Conservation (phyloP, 768 basidiomycete genomes). For the Crassisporium funariophilum region DNA sequence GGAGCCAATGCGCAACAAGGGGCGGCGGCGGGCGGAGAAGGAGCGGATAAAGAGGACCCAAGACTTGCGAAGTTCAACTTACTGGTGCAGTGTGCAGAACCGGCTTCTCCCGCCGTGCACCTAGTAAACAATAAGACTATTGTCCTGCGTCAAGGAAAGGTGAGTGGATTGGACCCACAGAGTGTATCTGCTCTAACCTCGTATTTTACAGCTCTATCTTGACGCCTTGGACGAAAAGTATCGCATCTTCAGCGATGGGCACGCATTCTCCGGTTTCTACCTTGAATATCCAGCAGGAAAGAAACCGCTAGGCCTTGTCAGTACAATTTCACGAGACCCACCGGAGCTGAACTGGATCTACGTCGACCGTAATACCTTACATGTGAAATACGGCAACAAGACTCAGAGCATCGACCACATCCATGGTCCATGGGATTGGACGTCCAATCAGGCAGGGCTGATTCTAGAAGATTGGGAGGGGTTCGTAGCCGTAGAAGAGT, state of each 20-base stretch:
- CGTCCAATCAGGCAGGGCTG: constrained; percentile 23
- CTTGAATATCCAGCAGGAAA: constrained; percentile 29
- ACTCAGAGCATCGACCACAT: constrained; percentile 27
- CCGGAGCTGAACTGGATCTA: constrained; percentile 38
- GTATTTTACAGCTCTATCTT: constrained; percentile 26
- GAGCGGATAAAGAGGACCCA: constrained; percentile 27
- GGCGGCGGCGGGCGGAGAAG: constrained; percentile 15
- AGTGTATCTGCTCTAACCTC: background rate
- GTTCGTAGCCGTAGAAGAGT: constrained; percentile 29
- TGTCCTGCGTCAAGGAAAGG: constrained; percentile 28
- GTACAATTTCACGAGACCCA: constrained; percentile 31
- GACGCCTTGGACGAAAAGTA: constrained; percentile 27
- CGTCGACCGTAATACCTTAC: constrained; percentile 23
- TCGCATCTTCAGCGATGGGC: constrained; percentile 26
- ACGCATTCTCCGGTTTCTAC: constrained; percentile 34
- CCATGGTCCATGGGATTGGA: constrained; percentile 34
- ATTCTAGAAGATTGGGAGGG: constrained; percentile 28
- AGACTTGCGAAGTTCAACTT: constrained; percentile 31
- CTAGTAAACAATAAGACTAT: constrained; percentile 26
- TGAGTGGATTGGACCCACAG: constrained; percentile 6
- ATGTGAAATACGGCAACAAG: constrained; percentile 33
- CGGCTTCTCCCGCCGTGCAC: constrained; percentile 8
- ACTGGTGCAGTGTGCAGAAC: constrained; percentile 13
- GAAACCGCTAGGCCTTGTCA: constrained; percentile 30
- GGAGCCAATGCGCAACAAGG: constrained; percentile 24